These are phyloP conservation scores for Neonectria magnoliae DNA, from an alignment of 2,329 filamentous ascomycete species.

Conservation along the genomic window DNA sequence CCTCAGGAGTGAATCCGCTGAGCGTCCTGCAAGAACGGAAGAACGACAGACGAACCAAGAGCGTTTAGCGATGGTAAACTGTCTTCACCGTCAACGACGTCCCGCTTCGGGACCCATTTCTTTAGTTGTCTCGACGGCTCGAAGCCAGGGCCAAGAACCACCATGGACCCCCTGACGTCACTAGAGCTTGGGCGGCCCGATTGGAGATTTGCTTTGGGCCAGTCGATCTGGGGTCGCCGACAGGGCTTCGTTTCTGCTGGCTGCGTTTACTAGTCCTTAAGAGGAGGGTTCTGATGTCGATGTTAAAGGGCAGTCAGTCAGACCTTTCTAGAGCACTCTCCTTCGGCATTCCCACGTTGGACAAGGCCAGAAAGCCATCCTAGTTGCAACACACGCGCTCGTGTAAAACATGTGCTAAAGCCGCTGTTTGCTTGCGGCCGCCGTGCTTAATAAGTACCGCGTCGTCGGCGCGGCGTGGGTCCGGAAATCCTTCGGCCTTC, in stretches of 20 bases:
- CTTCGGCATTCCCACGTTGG: conserved; percentile 27
- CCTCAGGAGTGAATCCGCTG: conserved; percentile 15
- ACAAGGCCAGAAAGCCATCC: not conserved
- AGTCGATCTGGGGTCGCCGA: conserved; percentile 3
- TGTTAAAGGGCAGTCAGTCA: not conserved
- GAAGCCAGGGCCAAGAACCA: conserved; percentile 15
- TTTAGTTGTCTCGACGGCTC: conserved; percentile 15
- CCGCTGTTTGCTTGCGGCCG: conserved; percentile 12
- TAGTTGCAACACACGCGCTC: conserved; percentile 8
- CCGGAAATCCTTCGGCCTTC: conserved; percentile 29
- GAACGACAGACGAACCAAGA: conserved; percentile 11
- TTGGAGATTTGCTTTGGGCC: conserved; percentile 16
- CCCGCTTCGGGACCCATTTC: conserved; percentile 18
- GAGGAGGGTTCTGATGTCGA: not conserved
- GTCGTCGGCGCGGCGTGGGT: conserved; percentile 24
- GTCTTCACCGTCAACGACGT: conserved; percentile 17
- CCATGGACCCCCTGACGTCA: conserved; percentile 36
- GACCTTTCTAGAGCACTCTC: not conserved
- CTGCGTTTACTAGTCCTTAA: not conserved
- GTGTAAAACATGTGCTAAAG: conserved; percentile 15
- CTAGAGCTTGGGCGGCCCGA: conserved; percentile 25
- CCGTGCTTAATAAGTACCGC: conserved; percentile 25
- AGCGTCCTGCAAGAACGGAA: conserved; percentile 8
- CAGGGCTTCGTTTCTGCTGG: not conserved
- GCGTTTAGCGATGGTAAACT: conserved; percentile 17